phyloP scores from a whole-genome alignment of 768 basidiomycete species.

The Neoboletus subvelutipes region DNA sequence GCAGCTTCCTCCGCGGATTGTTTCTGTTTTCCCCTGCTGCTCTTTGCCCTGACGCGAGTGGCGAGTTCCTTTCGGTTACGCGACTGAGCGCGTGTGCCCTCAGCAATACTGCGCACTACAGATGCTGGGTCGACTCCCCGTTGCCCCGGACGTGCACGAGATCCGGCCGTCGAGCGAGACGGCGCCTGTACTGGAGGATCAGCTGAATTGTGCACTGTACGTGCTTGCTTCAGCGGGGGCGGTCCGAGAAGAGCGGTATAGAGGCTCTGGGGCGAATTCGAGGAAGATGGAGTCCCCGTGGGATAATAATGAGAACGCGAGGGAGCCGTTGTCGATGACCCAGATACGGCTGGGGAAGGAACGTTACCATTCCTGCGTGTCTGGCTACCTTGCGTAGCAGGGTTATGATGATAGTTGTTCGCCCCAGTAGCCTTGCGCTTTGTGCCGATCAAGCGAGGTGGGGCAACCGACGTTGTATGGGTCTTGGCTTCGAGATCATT shows the following conservation, averaged over 20 bases:
- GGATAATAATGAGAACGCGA: slow-evolving; percentile 47
- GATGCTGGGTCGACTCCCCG: slow-evolving; percentile 12
- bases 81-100: slow-evolving; percentile 46
- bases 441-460: slow-evolving; percentile 54
- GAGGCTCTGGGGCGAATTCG: slow-evolving; percentile 55
- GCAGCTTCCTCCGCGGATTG: slow-evolving; percentile 33
- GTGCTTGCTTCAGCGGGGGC: slow-evolving; percentile 71
- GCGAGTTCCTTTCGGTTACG: slow-evolving; percentile 43
- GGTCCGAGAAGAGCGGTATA: slow-evolving; percentile 75
- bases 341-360: slow-evolving; percentile 35
- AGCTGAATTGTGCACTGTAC: slow-evolving; percentile 73
- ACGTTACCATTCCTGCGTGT: slow-evolving; percentile 46
- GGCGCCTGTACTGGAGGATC: slow-evolving; percentile 64
- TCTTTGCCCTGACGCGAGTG: slow-evolving; percentile 34
- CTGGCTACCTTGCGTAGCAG: slow-evolving; percentile 46
- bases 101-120: slow-evolving; percentile 44
- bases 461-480: slow-evolving; percentile 42
- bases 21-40: slow-evolving; percentile 53
- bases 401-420: slow-evolving; percentile 51
- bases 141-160: slow-evolving; percentile 24
- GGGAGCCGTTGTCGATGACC: slow-evolving; percentile 27
- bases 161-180: slow-evolving; percentile 36
- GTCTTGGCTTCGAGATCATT: slow-evolving; percentile 70
- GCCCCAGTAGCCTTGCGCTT: slow-evolving; percentile 50
- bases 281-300: slow-evolving; percentile 35